Evolutionary conservation across 2,329 filamentous ascomycete genomes (phyloP).

Genomic region (Calonectria montana): DNA sequence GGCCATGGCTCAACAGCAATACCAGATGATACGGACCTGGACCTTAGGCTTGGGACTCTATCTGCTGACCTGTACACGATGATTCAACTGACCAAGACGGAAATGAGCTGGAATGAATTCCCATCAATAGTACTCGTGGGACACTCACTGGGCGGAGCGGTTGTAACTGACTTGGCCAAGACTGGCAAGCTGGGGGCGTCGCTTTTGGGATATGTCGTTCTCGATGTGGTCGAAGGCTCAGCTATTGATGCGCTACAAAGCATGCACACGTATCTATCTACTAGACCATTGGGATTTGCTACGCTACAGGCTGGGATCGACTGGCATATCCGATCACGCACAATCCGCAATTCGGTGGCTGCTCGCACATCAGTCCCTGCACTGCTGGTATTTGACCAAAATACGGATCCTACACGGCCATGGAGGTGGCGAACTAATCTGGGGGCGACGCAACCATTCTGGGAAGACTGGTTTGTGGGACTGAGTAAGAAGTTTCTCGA

Average conservation of each 20-base stretch:
- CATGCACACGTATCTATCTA: conserved; percentile 93
- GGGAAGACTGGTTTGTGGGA: conserved; percentile 93
- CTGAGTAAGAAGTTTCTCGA: conserved; percentile 89
- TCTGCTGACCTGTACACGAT: conserved; percentile 78
- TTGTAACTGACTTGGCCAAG: conserved; percentile 85
- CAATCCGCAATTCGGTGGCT: conserved; percentile 84
- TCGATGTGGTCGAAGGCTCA: conserved; percentile 96
- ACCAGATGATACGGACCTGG: conserved; percentile 54
- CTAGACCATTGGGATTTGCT: conserved; percentile 82
- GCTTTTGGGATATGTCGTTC: conserved; percentile 85
- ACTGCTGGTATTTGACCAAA: conserved; percentile 68
- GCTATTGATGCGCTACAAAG: conserved; percentile 94
- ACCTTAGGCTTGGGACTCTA: conserved; percentile 80
- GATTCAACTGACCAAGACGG: conserved; percentile 72
- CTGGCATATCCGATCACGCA: conserved; percentile 92
- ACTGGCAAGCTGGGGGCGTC: conserved; percentile 72
- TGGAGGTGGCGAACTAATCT: conserved; percentile 93
- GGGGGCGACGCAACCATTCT: conserved; percentile 85
- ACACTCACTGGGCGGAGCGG: conserved; percentile 92
- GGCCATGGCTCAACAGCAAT: conserved; percentile 83
- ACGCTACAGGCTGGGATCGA: conserved; percentile 84
- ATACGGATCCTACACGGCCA: conserved; percentile 53
- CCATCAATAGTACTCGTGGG: conserved; percentile 87
- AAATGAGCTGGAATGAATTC: conserved; percentile 78
- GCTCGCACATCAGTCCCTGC: conserved; percentile 89